A percentile compares a stretch with the other conserved stretches of the same genome.
Evolutionary conservation across 106 monocot species (phyloP).

Genomic region (Allium sativum): DNA sequence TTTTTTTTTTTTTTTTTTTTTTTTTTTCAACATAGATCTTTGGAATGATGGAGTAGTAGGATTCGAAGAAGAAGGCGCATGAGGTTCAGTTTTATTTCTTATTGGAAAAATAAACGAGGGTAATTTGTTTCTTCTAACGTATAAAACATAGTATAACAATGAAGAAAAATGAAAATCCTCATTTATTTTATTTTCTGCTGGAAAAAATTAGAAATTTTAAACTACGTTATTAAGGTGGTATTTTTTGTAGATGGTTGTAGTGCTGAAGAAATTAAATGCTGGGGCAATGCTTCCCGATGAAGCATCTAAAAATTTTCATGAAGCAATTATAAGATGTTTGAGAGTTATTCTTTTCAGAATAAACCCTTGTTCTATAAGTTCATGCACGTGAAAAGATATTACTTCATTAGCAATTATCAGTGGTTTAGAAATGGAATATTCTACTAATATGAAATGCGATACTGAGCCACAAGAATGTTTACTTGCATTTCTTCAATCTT

Average conservation of each 20-base stretch:
- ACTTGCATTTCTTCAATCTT: conserved; percentile 75
- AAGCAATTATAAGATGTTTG: conserved; percentile 64
- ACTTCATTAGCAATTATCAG: conserved; percentile 4
- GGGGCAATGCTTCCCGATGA: conserved; percentile 80
- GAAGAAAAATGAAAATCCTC: too few species aligned
- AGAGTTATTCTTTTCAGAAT: conserved; percentile 58
- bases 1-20: too few species aligned
- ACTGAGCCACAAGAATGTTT: conserved; percentile 55
- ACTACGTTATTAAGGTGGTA: conserved; percentile 4
- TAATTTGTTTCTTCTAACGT: too few species aligned
- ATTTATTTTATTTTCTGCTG: too few species aligned
- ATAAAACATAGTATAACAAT: too few species aligned
- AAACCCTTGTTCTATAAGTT: conserved; percentile 38
- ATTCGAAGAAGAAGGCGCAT: too few species aligned
- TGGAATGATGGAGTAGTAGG: too few species aligned
- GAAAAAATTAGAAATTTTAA: neutral
- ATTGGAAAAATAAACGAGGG: too few species aligned
- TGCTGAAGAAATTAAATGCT: conserved; percentile 71
- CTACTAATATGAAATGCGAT: conserved; percentile 6
- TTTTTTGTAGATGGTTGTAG: conserved; percentile 55
- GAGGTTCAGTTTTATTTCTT: too few species aligned
- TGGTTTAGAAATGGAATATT: conserved; percentile 3
- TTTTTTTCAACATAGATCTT: too few species aligned
- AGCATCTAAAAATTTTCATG: conserved; percentile 77
- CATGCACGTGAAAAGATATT: conserved; percentile 51